These are phyloP conservation scores for Quercus cerris DNA, from an alignment of 306 rosid species.

Conservation along the genomic window DNA sequence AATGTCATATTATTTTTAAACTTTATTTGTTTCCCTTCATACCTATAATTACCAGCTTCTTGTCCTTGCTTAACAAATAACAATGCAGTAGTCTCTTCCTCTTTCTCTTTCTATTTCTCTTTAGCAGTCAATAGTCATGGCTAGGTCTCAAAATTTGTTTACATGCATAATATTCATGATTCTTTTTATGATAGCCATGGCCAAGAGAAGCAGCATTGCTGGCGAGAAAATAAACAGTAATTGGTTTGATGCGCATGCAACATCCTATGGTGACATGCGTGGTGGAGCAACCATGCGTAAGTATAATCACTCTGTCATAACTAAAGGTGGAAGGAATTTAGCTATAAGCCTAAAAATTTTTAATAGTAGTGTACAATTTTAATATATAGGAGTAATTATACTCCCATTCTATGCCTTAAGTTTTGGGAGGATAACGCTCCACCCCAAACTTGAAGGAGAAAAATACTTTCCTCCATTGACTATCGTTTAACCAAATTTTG, in stretches of 20 bases:
- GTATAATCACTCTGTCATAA: neutral
- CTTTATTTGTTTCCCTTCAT: neutral
- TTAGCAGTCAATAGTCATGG: constrained; percentile 16
- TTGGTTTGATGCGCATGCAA: constrained; percentile 64
- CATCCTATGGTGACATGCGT: constrained; percentile 59
- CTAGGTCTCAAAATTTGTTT: constrained; percentile 14
- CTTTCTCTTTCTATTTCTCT: too few species aligned
- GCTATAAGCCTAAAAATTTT: too few species aligned
- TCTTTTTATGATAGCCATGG: constrained; percentile 14
- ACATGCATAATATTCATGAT: constrained; percentile 8
- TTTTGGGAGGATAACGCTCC: too few species aligned
- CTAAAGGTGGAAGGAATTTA: too few species aligned
- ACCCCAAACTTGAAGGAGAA: too few species aligned
- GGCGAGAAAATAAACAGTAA: neutral
- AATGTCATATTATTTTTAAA: neutral
- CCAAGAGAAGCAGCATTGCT: neutral
- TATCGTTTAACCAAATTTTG: too few species aligned
- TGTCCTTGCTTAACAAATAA: neutral
- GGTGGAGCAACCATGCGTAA: constrained; percentile 79
- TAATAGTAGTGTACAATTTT: too few species aligned
- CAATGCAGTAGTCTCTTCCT: neutral
- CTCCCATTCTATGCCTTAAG: too few species aligned
- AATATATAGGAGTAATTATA: too few species aligned
- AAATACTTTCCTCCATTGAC: too few species aligned
- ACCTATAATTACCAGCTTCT: neutral